Conservation (phyloP, 805 yeast species). For the Cyberlindnera amylophila region DNA sequence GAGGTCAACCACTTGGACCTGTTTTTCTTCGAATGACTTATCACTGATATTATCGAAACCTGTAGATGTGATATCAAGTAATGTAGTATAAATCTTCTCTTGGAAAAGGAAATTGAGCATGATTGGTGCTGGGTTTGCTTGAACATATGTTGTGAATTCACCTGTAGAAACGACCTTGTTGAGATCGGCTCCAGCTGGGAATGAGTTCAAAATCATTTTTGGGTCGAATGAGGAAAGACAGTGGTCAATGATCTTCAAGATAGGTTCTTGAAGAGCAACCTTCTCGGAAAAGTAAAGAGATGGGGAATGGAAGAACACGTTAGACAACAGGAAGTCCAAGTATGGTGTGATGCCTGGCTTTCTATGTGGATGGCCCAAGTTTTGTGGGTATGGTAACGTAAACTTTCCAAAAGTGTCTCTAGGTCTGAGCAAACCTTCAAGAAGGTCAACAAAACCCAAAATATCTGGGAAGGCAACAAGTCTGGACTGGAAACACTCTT, state of each 20-base stretch:
- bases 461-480: conserved; percentile 54
- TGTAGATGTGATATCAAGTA: conserved; percentile 53
- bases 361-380: conserved; percentile 59
- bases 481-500: conserved; percentile 40
- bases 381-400: conserved; percentile 52
- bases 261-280: conserved; percentile 46
- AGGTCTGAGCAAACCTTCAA: conserved; percentile 35
- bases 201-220: conserved; percentile 46
- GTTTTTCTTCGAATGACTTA: conserved; percentile 30
- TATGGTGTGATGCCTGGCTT: conserved; percentile 77
- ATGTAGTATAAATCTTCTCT: conserved; percentile 48
- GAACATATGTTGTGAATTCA: conserved; percentile 48
- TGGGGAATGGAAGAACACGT: conserved; percentile 55
- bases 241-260: conserved; percentile 48
- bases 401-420: conserved; percentile 35
- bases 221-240: conserved; percentile 51
- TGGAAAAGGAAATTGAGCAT: conserved; percentile 59
- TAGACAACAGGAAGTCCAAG: conserved; percentile 63
- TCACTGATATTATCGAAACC: conserved; percentile 58
- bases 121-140: conserved; percentile 67
- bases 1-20: conserved; percentile 35
- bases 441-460: conserved; percentile 55
- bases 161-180: conserved; percentile 43
- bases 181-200: conserved; percentile 47
- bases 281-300: conserved; percentile 34